Base-by-base conservation (phyloP, 371 early-diverging fungal genomes). In the Mortierella sp. region DNA sequence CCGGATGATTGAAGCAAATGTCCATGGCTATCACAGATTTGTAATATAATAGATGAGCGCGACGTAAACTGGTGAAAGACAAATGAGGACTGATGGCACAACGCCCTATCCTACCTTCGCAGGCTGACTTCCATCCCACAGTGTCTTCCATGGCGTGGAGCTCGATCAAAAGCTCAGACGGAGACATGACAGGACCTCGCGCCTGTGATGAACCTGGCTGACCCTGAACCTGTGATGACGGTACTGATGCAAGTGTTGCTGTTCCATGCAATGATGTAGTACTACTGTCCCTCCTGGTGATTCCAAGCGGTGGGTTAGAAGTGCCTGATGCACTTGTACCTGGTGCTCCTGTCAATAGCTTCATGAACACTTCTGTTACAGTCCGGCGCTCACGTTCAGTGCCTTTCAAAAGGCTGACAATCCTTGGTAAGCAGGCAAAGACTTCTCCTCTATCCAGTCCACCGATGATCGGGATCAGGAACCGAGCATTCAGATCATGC, bases 1-100 rank as follows among this genome's bases (percentile, higher is more conserved):
- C 83, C 0, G 88, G 80, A 62, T 86, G 79, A 13, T 82, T 79
- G 65, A 93, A 87, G 78, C 94, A 93, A 22, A 92, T 84, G 43
- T 85, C 81, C 53, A 86, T 90, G 1, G 90, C 92, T 90, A 61
- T 25, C n/a, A n/a, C n/a, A n/a, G 34, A 34, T 34, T 34, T n/a
- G n/a, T n/a, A 10, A 7, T 34, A 10, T 34, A 10, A 34, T 34
- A 34, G 34, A 4, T 22, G 28, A 22, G 9, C 25, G 27, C 13
- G 19, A 46, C 19, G 22, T 31, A 25, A 17, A 2, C 2, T 14
- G 9, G 22, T 16, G 39, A 51, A n/a, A n/a, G 46, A 54, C 34
- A 34, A 34, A 34, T 34, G 34, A 10, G 34, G 4, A 4, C 34
- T 4, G 10, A 7, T 34, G 10, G 34, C 4, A 10, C 4, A 34